Percentiles rank a stretch among this genome's conserved stretches.
Evolutionary conservation across 352 stramenopile species (phyloP).

Genomic region (Phytophthora boehmeriae): DNA sequence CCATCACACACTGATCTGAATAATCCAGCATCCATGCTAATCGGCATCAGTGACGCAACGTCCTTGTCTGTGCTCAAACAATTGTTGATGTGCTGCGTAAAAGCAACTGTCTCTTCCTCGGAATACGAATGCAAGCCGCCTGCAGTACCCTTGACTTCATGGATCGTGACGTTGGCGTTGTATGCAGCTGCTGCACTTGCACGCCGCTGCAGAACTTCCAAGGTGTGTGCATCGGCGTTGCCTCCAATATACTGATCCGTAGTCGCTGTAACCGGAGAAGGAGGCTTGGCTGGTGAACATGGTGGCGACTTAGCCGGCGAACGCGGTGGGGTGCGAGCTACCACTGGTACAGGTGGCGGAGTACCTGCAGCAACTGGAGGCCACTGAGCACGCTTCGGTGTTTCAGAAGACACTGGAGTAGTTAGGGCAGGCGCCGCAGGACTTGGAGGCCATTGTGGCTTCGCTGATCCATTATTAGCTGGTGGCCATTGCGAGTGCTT

Average conservation of each 20-base stretch:
- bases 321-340: conserved; percentile 24
- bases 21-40: conserved; percentile 77
- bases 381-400: conserved; percentile 57
- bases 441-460: conserved; percentile 49
- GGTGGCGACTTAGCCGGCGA: conserved; percentile 21
- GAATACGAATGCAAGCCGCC: conserved; percentile 89
- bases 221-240: conserved; percentile 51
- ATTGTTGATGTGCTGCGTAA: conserved; percentile 95
- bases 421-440: conserved; percentile 9
- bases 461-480: conserved; percentile 26
- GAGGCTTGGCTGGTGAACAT: conserved; percentile 23
- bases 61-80: conserved; percentile 72
- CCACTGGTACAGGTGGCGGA: too few relatives aligned
- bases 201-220: conserved; percentile 67
- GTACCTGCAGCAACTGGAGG: conserved; percentile 31
- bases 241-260: conserved; percentile 14
- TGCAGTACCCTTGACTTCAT: conserved; percentile 80
- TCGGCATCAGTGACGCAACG: conserved; percentile 69
- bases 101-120: conserved; percentile 89
- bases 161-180: conserved; percentile 71
- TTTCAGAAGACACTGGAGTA: conserved; percentile 10
- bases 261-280: conserved; percentile 8
- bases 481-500: conserved; percentile 26
- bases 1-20: conserved; percentile 87
- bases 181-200: conserved; percentile 61